These are phyloP conservation scores for Dendryphion nanum DNA, from an alignment of 2,329 filamentous ascomycete genomes.

Conservation along the genomic window DNA sequence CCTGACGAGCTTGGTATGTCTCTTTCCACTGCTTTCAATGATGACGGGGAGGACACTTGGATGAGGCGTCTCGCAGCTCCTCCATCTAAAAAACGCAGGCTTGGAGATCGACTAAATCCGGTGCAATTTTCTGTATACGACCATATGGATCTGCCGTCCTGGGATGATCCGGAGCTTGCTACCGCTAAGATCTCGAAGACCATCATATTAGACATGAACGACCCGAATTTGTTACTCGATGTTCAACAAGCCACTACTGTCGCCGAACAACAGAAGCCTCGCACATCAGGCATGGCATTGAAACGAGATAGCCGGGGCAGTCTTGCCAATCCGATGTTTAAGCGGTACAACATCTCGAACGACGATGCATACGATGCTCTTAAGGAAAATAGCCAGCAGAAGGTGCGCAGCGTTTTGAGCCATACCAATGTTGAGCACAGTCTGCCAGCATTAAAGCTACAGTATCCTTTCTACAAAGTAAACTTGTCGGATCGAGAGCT, in stretches of 20 bases:
- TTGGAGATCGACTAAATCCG: conserved; percentile 30
- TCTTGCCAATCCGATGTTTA: conserved; percentile 69
- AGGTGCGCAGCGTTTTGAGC: conserved; percentile 87
- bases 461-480: conserved; percentile 95
- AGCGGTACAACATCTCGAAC: conserved; percentile 93
- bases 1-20: conserved; percentile 27
- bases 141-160: conserved; percentile 53
- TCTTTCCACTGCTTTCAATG: conserved; percentile 20
- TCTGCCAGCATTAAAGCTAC: conserved; percentile 83
- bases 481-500: conserved; percentile 71
- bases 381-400: conserved; percentile 96
- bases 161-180: conserved; percentile 76
- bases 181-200: conserved; percentile 73
- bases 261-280: conserved; percentile 60
- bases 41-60: conserved; percentile 30
- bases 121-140: conserved; percentile 37
- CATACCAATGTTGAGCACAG: conserved; percentile 94
- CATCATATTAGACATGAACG: conserved; percentile 81
- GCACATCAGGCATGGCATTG: conserved; percentile 51
- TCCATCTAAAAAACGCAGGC: conserved; percentile 66
- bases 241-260: conserved; percentile 67
- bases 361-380: conserved; percentile 93
- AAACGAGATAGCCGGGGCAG: conserved; percentile 68
- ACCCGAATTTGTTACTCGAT: conserved; percentile 82
- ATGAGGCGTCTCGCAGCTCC: conserved; percentile 26